Evolutionary conservation across 1,139 yeast species (phyloP), one percentile per base, ranked within the genome.

Genomic region (Suzukiozyma palmioleophila): DNA sequence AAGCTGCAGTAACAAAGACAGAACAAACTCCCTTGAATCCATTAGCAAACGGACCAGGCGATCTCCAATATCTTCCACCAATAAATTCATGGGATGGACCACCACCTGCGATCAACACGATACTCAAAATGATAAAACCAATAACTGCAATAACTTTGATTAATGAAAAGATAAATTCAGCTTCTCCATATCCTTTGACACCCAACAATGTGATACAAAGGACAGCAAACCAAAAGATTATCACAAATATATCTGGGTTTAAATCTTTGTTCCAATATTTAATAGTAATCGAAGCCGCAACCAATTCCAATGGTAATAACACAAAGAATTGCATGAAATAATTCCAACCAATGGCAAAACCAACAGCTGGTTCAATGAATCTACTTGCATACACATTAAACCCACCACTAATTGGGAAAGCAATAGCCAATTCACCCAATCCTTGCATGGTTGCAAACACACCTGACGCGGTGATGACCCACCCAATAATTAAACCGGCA

Each of bases 401-500:
- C 25, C 68, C 60, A 26, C 73, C 73, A 44, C 67, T 59, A 30
- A 67, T 59, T 3, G 73, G 73, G 49, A 64, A 66, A 0, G 72
- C 58, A 10, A 62, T 60, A 1, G 66, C 51, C 36, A 67, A 54
- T 44, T 67, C 73, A 13, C 72, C 73, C 38, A 66, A 56, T 4
- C 70, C 72, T 52, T 66, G 72, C 59, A 67, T 64, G 21, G 72
- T 66, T 22, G 54, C 54, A 42, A 52, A 61, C 3, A 60, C 61
- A 1, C 57, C 54, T 9, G 59, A 41, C 2, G 64, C 62, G 7
- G 56, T 57, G 2, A 60, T 36, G 0, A 49, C 39, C 63, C 64
- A 81, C 8, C 81, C 83, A 38, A 78, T 69, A 16, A 83, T 54
- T 40, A 81, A 66, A 37, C 81, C 83, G 3, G 80, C 86, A 2